These are phyloP conservation scores for Bipolaris victoriae DNA, from an alignment of 2,329 filamentous ascomycete species.

Conservation along the genomic window DNA sequence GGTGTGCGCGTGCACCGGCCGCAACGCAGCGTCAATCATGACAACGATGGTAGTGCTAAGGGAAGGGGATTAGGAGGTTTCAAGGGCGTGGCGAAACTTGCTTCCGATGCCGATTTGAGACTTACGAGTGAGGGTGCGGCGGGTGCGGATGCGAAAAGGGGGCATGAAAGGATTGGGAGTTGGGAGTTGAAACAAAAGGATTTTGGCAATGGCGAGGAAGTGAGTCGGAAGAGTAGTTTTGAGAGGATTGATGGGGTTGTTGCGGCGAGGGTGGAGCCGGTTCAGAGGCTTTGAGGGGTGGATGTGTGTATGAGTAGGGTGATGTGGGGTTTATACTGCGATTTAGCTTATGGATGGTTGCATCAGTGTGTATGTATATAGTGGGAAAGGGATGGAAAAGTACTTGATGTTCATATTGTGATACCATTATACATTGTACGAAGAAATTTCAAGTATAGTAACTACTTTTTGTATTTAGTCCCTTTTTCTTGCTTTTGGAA, in stretches of 20 bases:
- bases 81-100: conserved; percentile 62
- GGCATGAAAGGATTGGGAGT: conserved; percentile 62
- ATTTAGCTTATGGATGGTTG: too few species aligned
- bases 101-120: conserved; percentile 60
- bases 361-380: too few species aligned
- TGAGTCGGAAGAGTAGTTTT: conserved; percentile 50
- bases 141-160: conserved; percentile 29
- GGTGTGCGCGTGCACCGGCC: conserved; percentile 55
- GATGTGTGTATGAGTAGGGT: too few species aligned
- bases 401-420: too few species aligned
- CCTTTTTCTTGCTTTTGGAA: too few species aligned
- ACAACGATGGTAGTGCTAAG: conserved; percentile 23
- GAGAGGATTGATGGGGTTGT: conserved; percentile 53
- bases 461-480: too few species aligned
- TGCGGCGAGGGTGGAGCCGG: conserved; percentile 53
- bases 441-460: too few species aligned
- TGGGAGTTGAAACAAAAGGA: conserved; percentile 60
- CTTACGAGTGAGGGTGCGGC: conserved; percentile 51
- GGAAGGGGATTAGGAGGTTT: conserved; percentile 59
- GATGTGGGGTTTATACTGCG: too few species aligned
- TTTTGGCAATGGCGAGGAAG: conserved; percentile 32
- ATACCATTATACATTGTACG: too few species aligned
- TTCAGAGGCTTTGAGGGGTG: conserved; percentile 54
- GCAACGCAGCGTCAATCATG: conserved; percentile 25
- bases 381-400: too few species aligned